Evolutionary conservation across 139 green algal genomes (phyloP).

Genomic region (Desmodesmus armatus): DNA sequence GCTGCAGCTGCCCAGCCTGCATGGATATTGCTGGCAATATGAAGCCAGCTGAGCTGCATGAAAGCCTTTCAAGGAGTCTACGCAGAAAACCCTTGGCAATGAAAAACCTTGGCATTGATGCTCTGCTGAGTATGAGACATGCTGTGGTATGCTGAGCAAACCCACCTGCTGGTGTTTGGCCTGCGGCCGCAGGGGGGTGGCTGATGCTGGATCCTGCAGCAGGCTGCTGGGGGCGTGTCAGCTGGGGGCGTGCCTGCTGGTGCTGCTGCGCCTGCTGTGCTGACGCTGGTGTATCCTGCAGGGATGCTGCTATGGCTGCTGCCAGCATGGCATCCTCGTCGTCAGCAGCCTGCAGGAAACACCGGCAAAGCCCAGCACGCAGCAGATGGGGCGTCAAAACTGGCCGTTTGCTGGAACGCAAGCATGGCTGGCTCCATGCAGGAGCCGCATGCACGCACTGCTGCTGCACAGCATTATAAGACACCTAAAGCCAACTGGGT

Average conservation of each 20-base stretch:
- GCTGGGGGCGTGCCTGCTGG: neutral
- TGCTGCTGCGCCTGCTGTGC: constrained; percentile 24
- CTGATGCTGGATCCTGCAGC: neutral
- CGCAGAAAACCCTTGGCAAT: neutral
- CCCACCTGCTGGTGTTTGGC: neutral
- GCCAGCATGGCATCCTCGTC: constrained; percentile 84
- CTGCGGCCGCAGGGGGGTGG: neutral
- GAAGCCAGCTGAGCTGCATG: neutral
- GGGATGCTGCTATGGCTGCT: constrained; percentile 78
- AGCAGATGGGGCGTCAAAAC: neutral
- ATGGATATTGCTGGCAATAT: neutral
- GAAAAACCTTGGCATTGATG: neutral
- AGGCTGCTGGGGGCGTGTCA: neutral
- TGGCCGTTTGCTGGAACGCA: neutral
- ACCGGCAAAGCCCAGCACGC: neutral
- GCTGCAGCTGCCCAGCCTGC: too few species aligned
- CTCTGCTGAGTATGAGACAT: neutral
- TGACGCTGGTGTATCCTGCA: constrained; percentile 51
- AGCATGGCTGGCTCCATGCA: neutral
- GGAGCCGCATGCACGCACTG: neutral
- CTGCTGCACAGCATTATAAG: neutral
- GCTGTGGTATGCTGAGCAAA: neutral
- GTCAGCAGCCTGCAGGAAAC: neutral
- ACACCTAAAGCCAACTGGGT: neutral
- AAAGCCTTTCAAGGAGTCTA: neutral